phyloP scores from a whole-genome alignment of 2,329 filamentous ascomycete species.

The Fusarium marasasianum region DNA sequence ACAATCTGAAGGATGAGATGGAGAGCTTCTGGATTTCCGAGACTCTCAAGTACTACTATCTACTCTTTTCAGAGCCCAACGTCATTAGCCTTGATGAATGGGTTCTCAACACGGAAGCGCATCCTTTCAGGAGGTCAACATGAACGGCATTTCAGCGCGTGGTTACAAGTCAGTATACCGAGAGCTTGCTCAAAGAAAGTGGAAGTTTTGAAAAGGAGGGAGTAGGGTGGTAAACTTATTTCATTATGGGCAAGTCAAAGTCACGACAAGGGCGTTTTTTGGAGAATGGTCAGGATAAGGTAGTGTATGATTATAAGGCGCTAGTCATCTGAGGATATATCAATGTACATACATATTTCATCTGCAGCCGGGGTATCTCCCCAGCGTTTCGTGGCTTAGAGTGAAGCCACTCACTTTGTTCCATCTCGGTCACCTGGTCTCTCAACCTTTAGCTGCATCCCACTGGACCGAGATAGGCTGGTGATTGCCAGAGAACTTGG shows the following conservation, averaged over 20 bases:
- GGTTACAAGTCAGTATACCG: background rate
- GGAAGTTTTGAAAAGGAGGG: background rate
- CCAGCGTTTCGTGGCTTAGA: background rate
- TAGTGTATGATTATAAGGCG: conserved; percentile 14
- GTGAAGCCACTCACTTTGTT: background rate
- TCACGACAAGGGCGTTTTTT: conserved; percentile 23
- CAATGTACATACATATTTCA: conserved; percentile 19
- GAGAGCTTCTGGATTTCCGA: conserved; percentile 93
- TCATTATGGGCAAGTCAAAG: conserved; percentile 8
- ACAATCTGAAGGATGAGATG: conserved; percentile 69
- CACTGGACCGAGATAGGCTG: conserved; percentile 33
- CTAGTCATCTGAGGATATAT: conserved; percentile 17
- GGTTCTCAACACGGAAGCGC: conserved; percentile 72
- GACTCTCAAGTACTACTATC: conserved; percentile 91
- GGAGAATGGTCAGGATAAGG: conserved; percentile 19
- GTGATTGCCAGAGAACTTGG: conserved; percentile 33
- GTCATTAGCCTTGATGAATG: conserved; percentile 75
- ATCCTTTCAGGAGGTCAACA: conserved; percentile 62
- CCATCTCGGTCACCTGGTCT: background rate
- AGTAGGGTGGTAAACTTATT: background rate
- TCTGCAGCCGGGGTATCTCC: background rate
- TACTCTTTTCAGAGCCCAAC: conserved; percentile 76
- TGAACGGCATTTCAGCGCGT: background rate
- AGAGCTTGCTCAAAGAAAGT: background rate
- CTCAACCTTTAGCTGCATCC: conserved; percentile 7